These are phyloP conservation scores for Cryphonectria japonica DNA, from an alignment of 2,329 filamentous ascomycete genomes.

Conservation along the genomic window DNA sequence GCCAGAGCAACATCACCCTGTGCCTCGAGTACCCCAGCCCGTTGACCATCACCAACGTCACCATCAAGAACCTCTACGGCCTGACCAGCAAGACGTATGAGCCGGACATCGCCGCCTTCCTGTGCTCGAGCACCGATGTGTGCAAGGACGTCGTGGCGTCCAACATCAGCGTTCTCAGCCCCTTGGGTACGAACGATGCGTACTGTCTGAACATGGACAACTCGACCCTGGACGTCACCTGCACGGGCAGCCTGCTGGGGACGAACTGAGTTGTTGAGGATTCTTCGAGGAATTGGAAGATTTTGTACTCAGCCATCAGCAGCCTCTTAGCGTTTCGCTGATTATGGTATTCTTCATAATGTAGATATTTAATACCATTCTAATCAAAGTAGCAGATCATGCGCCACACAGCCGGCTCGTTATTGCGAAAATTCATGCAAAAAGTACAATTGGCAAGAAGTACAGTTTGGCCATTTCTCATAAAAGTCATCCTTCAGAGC, in stretches of 20 bases:
- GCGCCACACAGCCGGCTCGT: background rate
- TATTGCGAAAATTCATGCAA: background rate
- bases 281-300: background rate
- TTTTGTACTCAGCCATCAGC: background rate
- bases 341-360: slow-evolving; percentile 1
- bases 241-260: slow-evolving; percentile 21
- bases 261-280: slow-evolving; percentile 5
- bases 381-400: background rate
- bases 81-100: slow-evolving; percentile 41
- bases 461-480: background rate
- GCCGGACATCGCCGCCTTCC: slow-evolving; percentile 35
- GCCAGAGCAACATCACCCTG: slow-evolving; percentile 62
- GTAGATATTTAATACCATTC: slow-evolving; percentile 15
- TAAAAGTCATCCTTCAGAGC: slow-evolving; percentile 44
- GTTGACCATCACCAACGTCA: slow-evolving; percentile 57
- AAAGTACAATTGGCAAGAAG: background rate
- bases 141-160: slow-evolving; percentile 33
- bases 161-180: slow-evolving; percentile 35
- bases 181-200: slow-evolving; percentile 31
- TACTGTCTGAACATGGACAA: slow-evolving; percentile 36
- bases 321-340: background rate
- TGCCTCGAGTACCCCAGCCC: slow-evolving; percentile 60
- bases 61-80: slow-evolving; percentile 57
- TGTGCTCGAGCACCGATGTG: slow-evolving; percentile 34
- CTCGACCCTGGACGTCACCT: slow-evolving; percentile 33